Percentiles rank a stretch among this genome's conserved stretches.
Conservation (phyloP, 2,329 filamentous ascomycete genomes). For the Pseudogymnoascus sp. region DNA sequence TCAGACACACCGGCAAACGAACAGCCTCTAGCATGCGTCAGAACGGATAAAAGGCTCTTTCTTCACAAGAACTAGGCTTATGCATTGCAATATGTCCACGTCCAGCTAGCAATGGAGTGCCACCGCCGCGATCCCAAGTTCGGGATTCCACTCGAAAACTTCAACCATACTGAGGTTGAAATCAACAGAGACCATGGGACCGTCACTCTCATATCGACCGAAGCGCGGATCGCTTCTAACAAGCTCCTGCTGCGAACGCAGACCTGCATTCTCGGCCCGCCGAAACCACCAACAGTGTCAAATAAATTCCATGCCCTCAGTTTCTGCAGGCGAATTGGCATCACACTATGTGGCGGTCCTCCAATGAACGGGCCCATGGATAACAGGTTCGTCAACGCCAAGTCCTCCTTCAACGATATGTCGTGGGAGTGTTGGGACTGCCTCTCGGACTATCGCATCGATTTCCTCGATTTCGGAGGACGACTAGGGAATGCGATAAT, state of each 20-base stretch:
- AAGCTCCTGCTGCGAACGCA: slow-evolving; percentile 18
- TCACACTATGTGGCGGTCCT: slow-evolving; percentile 8
- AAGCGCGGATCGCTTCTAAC: slow-evolving; percentile 16
- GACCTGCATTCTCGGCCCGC: slow-evolving; percentile 15
- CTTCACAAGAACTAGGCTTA: background rate
- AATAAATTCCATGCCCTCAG: background rate
- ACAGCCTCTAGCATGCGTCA: background rate
- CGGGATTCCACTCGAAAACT: background rate
- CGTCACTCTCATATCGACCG: slow-evolving; percentile 15
- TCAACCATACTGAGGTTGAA: background rate
- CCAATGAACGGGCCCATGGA: slow-evolving; percentile 11
- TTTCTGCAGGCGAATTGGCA: background rate
- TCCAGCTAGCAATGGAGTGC: background rate
- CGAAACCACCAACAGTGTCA: background rate
- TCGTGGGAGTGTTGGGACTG: slow-evolving; percentile 13
- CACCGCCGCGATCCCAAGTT: background rate
- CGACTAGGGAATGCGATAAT: slow-evolving; percentile 11
- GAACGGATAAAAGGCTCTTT: background rate
- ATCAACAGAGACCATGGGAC: background rate
- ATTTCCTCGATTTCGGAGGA: slow-evolving; percentile 14
- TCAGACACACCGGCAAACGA: background rate
- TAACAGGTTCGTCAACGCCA: slow-evolving; percentile 8
- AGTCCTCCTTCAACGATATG: background rate
- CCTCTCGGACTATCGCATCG: slow-evolving; percentile 15
- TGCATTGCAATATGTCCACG: background rate